These are phyloP conservation scores for Pleurostoma richardsiae DNA, from an alignment of 2,329 filamentous ascomycete genomes.

Conservation along the genomic window DNA sequence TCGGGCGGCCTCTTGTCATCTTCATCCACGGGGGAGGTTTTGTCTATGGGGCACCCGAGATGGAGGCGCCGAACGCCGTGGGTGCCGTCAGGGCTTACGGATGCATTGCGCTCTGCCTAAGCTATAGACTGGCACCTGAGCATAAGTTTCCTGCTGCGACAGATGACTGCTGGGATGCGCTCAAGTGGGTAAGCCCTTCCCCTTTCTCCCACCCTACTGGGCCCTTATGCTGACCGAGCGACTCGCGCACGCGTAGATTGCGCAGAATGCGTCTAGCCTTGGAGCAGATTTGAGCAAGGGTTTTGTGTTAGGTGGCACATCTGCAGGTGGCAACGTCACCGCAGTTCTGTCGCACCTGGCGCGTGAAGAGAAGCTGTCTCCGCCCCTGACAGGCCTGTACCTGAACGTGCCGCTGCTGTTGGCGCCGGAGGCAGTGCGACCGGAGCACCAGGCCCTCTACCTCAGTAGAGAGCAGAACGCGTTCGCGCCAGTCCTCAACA, in stretches of 20 bases:
- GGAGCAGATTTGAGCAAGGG: slow-evolving; percentile 34
- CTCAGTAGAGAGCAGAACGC: neutral
- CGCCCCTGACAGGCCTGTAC: slow-evolving; percentile 40
- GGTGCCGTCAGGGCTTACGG: neutral
- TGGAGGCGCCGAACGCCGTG: neutral
- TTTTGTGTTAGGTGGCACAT: slow-evolving; percentile 43
- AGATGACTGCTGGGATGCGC: slow-evolving; percentile 37
- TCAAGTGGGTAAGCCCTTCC: slow-evolving; percentile 33
- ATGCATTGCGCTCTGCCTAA: neutral
- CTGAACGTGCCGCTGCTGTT: slow-evolving; percentile 29
- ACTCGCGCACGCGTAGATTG: slow-evolving; percentile 12
- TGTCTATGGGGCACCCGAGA: slow-evolving; percentile 19
- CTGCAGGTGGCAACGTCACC: slow-evolving; percentile 35
- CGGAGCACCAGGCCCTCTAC: neutral
- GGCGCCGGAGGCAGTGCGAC: neutral
- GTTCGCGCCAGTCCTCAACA: neutral
- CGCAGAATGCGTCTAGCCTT: slow-evolving; percentile 29
- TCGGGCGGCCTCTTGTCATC: slow-evolving; percentile 22
- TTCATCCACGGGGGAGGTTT: slow-evolving; percentile 25
- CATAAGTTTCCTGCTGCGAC: slow-evolving; percentile 36
- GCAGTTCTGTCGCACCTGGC: slow-evolving; percentile 31
- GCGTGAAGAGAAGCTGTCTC: slow-evolving; percentile 31
- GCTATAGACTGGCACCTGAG: slow-evolving; percentile 34
- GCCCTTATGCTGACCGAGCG: neutral
- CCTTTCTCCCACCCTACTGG: neutral